Conservation (phyloP, 1,284 basidiomycete genomes). For the Cutaneotrichosporon cavernicola region DNA sequence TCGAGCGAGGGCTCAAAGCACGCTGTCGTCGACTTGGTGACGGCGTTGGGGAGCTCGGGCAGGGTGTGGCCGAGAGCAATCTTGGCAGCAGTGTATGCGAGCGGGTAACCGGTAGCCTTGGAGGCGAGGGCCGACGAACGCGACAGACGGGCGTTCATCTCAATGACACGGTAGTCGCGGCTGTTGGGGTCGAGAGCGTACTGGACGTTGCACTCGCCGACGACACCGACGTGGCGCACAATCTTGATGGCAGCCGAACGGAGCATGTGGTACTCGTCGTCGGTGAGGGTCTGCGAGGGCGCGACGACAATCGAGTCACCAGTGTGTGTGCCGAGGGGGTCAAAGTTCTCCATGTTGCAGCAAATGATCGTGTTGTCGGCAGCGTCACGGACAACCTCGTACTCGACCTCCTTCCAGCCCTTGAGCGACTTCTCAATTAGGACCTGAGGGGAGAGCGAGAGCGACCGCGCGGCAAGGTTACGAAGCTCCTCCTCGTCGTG, state of each 20-base stretch:
- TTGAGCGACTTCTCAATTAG: conserved; percentile 98
- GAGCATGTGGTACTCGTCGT: conserved; percentile 99
- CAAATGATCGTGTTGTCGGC: conserved; percentile 93
- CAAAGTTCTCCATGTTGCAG: conserved; percentile 99
- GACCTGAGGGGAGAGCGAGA: conserved; percentile 91
- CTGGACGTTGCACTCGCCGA: conserved; percentile 92
- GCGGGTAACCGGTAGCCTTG: conserved; percentile 97
- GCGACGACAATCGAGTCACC: conserved; percentile 99
- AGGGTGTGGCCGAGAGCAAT: conserved; percentile 98
- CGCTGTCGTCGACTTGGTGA: conserved; percentile 98
- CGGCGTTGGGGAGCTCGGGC: conserved; percentile 96
- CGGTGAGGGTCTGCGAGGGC: conserved; percentile 94
- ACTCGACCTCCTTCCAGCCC: conserved; percentile 99
- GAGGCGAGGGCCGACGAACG: conserved; percentile 88
- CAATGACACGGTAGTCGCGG: conserved; percentile 96
- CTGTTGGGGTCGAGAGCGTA: conserved; percentile 94
- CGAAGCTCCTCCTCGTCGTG: conserved; percentile 92
- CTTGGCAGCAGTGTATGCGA: conserved; percentile 99
- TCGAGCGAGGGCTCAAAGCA: conserved; percentile 99
- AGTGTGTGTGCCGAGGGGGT: conserved; percentile 98
- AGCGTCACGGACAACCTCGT: conserved; percentile 98
- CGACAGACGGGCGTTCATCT: conserved; percentile 82
- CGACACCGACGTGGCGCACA: conserved; percentile 94
- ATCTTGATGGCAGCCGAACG: conserved; percentile 96
- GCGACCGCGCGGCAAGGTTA: conserved; percentile 86